Evolutionary conservation across 2,329 filamentous ascomycete genomes (phyloP).

Genomic region (Thielaviopsis populi): DNA sequence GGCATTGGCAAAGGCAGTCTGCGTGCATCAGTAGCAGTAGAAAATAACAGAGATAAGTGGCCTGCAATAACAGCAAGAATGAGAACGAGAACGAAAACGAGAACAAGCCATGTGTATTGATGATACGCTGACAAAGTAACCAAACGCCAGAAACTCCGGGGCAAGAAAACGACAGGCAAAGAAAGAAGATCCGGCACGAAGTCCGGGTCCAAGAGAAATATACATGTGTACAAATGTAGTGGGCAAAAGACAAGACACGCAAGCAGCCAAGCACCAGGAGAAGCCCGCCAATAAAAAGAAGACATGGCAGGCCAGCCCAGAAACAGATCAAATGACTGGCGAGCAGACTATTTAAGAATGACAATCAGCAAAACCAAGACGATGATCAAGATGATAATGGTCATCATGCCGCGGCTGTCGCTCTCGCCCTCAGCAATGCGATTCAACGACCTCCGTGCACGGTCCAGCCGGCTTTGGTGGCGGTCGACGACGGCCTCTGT

Average conservation of each 20-base stretch:
- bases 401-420: constrained; percentile 76
- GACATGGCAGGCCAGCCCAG: background rate
- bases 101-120: background rate
- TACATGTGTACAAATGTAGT: constrained; percentile 3
- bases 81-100: too few species aligned
- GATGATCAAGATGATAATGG: constrained; percentile 68
- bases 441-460: constrained; percentile 58
- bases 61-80: background rate
- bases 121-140: background rate
- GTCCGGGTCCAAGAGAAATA: background rate
- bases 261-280: background rate
- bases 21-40: background rate
- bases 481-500: constrained; percentile 70
- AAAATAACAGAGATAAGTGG: background rate
- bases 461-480: constrained; percentile 59
- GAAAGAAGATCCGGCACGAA: background rate
- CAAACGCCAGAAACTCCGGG: background rate
- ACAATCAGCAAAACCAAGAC: constrained; percentile 70
- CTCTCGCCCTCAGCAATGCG: constrained; percentile 57
- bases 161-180: background rate
- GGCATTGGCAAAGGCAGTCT: background rate
- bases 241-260: background rate
- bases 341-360: constrained; percentile 51
- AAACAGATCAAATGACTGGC: background rate
- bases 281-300: background rate